Percentiles rank a stretch among this genome's conserved stretches.
Evolutionary conservation across 768 basidiomycete species (phyloP).

Genomic region (Russula olivacea): DNA sequence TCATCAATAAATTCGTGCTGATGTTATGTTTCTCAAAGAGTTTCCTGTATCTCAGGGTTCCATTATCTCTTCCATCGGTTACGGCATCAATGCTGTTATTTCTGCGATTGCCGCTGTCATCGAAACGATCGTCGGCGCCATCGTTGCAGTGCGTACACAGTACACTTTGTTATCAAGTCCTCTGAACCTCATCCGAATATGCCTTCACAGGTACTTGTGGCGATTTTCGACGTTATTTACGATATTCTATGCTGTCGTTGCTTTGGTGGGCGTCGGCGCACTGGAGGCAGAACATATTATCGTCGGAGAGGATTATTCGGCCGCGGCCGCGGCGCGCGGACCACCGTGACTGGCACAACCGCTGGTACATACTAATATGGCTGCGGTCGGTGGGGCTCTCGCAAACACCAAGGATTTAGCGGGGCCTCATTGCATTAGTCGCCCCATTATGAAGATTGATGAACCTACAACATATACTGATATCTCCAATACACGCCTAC

Average conservation of each 20-base stretch:
- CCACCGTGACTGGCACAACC: too few species aligned
- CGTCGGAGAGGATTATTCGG: not conserved
- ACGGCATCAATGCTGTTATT: constrained; percentile 53
- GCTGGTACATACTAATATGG: not conserved
- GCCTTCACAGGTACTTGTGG: constrained; percentile 48
- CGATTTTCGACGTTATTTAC: constrained; percentile 55
- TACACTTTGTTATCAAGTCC: too few species aligned
- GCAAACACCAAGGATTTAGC: too few species aligned
- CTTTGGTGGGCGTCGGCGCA: constrained; percentile 23
- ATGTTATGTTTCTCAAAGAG: not conserved
- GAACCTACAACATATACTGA: too few species aligned
- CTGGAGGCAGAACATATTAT: constrained; percentile 1
- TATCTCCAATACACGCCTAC: too few species aligned
- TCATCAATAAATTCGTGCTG: not conserved
- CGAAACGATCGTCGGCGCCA: constrained; percentile 53
- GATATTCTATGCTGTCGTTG: constrained; percentile 44
- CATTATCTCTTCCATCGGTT: constrained; percentile 59
- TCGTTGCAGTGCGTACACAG: constrained; percentile 50
- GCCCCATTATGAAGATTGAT: too few species aligned
- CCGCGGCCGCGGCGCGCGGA: too few species aligned
- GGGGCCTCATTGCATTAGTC: too few species aligned
- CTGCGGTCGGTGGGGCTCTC: too few species aligned
- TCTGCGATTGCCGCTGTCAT: constrained; percentile 54
- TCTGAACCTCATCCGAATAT: not conserved
- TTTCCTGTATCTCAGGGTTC: constrained; percentile 41